Evolutionary conservation across 2,329 filamentous ascomycete genomes (phyloP).

Genomic region (Hymenoscyphus albidus): DNA sequence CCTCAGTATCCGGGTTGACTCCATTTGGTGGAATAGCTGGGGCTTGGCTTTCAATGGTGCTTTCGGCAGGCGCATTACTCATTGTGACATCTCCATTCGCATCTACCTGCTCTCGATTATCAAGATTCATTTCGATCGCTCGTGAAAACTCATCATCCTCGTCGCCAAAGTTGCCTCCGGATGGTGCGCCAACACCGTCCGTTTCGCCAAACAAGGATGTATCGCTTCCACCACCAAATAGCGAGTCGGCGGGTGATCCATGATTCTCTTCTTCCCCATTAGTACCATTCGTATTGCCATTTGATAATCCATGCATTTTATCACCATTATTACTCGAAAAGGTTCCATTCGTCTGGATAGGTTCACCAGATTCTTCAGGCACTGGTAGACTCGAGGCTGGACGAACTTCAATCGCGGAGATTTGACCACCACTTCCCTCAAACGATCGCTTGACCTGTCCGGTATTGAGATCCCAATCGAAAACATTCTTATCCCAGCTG

Average conservation of each 20-base stretch:
- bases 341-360: conserved; percentile 56
- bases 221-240: conserved; percentile 73
- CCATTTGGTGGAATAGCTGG: conserved; percentile 26
- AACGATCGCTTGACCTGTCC: conserved; percentile 75
- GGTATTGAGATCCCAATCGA: conserved; percentile 93
- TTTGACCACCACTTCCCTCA: conserved; percentile 73
- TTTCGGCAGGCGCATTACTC: conserved; percentile 20
- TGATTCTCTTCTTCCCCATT: conserved; percentile 51
- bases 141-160: conserved; percentile 80
- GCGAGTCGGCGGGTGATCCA: conserved; percentile 61
- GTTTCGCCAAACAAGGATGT: conserved; percentile 85
- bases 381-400: conserved; percentile 73
- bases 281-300: conserved; percentile 39
- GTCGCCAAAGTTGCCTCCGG: conserved; percentile 66
- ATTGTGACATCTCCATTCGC: conserved; percentile 30
- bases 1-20: conserved; percentile 9
- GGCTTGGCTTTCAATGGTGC: conserved; percentile 10
- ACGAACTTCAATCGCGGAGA: conserved; percentile 81
- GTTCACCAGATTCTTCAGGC: conserved; percentile 63
- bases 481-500: conserved; percentile 92
- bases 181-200: conserved; percentile 48
- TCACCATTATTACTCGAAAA: conserved; percentile 70
- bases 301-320: conserved; percentile 49
- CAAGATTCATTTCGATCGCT: conserved; percentile 56
- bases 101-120: conserved; percentile 26